phyloP scores from a whole-genome alignment of 2,329 filamentous ascomycete species.

The Cadophora gregata region DNA sequence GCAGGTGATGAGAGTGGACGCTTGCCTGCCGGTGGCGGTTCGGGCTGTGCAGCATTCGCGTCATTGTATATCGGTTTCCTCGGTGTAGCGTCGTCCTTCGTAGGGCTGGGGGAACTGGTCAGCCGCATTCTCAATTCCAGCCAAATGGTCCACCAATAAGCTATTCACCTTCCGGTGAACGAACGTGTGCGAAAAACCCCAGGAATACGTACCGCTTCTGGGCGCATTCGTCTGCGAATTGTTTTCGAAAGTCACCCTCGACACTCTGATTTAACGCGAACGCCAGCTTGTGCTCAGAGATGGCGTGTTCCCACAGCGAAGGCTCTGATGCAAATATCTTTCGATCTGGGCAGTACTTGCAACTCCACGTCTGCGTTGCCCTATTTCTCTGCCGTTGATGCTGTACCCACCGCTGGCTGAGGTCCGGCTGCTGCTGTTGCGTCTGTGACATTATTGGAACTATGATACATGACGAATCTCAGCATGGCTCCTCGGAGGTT shows the following conservation, averaged over 20 bases:
- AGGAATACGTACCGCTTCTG: constrained; percentile 27
- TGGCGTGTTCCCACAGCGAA: constrained; percentile 34
- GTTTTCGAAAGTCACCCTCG: constrained; percentile 19
- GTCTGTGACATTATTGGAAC: constrained; percentile 15
- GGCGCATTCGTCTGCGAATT: constrained; percentile 26
- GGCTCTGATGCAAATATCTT: constrained; percentile 26
- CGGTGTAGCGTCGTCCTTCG: constrained; percentile 31
- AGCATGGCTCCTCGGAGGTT: not conserved
- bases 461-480: constrained; percentile 9
- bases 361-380: constrained; percentile 33
- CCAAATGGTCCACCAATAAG: not conserved
- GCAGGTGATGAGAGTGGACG: constrained; percentile 9
- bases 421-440: constrained; percentile 15
- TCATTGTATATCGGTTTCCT: constrained; percentile 30
- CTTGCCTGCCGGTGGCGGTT: constrained; percentile 25
- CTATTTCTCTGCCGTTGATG: constrained; percentile 34
- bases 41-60: constrained; percentile 20
- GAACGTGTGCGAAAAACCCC: no score
- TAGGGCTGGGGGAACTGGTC: constrained; percentile 24
- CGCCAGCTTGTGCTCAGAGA: constrained; percentile 30
- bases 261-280: constrained; percentile 21
- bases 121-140: constrained; percentile 26
- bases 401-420: constrained; percentile 35
- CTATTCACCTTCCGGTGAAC: not conserved
- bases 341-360: constrained; percentile 30